These are phyloP conservation scores for Podospora didyma DNA, from an alignment of 495 filamentous ascomycete species.

Conservation along the genomic window DNA sequence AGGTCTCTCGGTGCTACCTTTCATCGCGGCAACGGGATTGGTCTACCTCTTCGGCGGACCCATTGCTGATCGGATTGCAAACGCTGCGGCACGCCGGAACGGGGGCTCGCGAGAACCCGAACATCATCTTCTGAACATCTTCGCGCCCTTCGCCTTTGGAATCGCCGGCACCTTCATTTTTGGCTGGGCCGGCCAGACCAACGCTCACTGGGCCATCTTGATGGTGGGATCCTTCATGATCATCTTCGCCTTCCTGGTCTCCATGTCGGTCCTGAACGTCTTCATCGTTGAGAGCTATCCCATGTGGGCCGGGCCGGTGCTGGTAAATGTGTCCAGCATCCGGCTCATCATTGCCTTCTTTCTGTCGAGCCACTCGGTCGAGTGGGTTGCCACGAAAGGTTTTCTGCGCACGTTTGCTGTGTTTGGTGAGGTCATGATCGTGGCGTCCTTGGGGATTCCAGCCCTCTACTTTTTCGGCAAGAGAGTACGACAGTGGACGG, in stretches of 20 bases:
- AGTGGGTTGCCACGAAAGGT: constrained; percentile 19
- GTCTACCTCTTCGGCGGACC: constrained; percentile 21
- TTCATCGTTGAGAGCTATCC: constrained; percentile 27
- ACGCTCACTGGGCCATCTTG: constrained; percentile 15
- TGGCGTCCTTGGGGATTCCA: constrained; percentile 19
- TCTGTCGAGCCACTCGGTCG: constrained; percentile 13
- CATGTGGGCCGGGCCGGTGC: constrained; percentile 26
- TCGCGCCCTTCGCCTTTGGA: constrained; percentile 17
- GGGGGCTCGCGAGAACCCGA: constrained; percentile 22
- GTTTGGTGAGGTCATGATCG: constrained; percentile 22
- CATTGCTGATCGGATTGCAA: constrained; percentile 21
- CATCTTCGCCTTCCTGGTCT: constrained; percentile 16
- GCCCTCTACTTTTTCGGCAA: constrained; percentile 22
- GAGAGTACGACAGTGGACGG: constrained; percentile 15
- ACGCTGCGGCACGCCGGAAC: constrained; percentile 13
- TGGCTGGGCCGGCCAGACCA: constrained; percentile 19
- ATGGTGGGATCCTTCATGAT: constrained; percentile 16
- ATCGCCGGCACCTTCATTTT: constrained; percentile 20
- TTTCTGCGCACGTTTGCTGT: constrained; percentile 19
- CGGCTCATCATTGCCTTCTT: constrained; percentile 24
- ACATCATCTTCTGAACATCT: constrained; percentile 19
- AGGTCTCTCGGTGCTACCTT: constrained; percentile 16
- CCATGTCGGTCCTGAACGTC: constrained; percentile 20
- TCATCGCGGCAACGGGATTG: constrained; percentile 18
- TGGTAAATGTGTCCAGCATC: constrained; percentile 25